These are phyloP conservation scores for Moricandia moricandioides DNA, from an alignment of 345 rosid species.

Conservation along the genomic window DNA sequence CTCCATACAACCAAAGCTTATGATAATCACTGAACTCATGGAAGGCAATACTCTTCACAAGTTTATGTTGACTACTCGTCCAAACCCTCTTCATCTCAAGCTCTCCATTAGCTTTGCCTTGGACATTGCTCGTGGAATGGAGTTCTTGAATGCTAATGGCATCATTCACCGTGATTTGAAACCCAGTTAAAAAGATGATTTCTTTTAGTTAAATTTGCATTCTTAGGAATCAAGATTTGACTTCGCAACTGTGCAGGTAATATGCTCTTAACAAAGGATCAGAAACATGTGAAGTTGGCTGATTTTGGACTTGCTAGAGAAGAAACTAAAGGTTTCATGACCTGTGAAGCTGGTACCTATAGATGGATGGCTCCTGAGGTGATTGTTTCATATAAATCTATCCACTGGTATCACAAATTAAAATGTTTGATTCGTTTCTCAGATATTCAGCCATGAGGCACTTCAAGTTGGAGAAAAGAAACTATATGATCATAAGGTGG, in stretches of 20 bases:
- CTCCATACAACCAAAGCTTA: constrained; percentile 51
- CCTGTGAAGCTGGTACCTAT: constrained; percentile 44
- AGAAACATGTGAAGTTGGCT: constrained; percentile 50
- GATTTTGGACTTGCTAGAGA: constrained; percentile 83
- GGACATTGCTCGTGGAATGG: constrained; percentile 67
- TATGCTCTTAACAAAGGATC: constrained; percentile 57
- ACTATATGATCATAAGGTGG: constrained; percentile 75
- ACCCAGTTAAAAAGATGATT: constrained; percentile 42
- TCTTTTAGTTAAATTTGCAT: neutral
- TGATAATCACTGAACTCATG: constrained; percentile 63
- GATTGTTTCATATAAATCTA: neutral
- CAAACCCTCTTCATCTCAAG: constrained; percentile 48
- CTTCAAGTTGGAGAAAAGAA: constrained; percentile 50
- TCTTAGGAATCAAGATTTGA: constrained; percentile 9
- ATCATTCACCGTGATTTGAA: constrained; percentile 79
- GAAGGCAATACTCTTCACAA: constrained; percentile 55
- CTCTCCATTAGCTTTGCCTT: constrained; percentile 52
- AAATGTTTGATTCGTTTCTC: constrained; percentile 6
- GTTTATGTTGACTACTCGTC: constrained; percentile 55
- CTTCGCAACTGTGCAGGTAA: constrained; percentile 43
- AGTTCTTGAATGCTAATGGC: constrained; percentile 64
- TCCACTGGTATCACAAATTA: constrained; percentile 1
- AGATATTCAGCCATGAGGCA: constrained; percentile 62
- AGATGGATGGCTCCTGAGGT: constrained; percentile 59
- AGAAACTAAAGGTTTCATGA: constrained; percentile 52